Base-by-base conservation (phyloP, 2,329 filamentous ascomycete genomes). In the Neonectria ditissima region DNA sequence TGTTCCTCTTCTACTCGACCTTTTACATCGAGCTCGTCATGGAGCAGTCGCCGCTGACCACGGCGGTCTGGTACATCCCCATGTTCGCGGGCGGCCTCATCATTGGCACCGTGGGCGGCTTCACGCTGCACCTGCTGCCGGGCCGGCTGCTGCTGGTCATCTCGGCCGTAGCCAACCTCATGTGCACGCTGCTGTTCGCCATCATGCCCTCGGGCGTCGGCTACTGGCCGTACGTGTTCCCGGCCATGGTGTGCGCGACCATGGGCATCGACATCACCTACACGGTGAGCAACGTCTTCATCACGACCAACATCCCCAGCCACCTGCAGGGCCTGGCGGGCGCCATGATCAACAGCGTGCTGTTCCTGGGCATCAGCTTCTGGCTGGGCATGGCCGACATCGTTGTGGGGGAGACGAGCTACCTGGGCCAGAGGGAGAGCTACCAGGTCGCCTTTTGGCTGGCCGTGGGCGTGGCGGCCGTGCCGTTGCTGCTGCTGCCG, bases 221-320 rank as follows among this genome's bases (percentile, higher is more conserved):
- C 62, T 87, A 89, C 76, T 92, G 89, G 89, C 83, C 86, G 0
- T 91, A 83, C 73, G 82, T 89, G 3, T 89, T 92, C 67, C 87
- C 89, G 0, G 75, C 83, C 5, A 87, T 87, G 85, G 77, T 87
- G 7, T 85, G 84, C 61, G 85, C 83, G 14, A 91, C 89, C 0
- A 77, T 90, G 22, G 88, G 87, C 4, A 88, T 92, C 58, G 90
- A 92, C 68, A 83, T 91, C 47, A 86, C 86, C 7, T 91, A 87
- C 76, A 91, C 87, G 61, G 82, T 92, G 2, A 84, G 87, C 32
- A 91, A 89, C 65, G 85, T 92, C 55, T 92, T 91, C 74, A 86
- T 91, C 56, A 91, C 89, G 0, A 91, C 88, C 0, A 86, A 82
- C 16, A 75, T 91, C 54, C 87, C 88, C 0, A 80, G 80, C 8